Base-by-base conservation (phyloP, 1,139 yeast genomes). In the Petasospora rhodanensis region DNA sequence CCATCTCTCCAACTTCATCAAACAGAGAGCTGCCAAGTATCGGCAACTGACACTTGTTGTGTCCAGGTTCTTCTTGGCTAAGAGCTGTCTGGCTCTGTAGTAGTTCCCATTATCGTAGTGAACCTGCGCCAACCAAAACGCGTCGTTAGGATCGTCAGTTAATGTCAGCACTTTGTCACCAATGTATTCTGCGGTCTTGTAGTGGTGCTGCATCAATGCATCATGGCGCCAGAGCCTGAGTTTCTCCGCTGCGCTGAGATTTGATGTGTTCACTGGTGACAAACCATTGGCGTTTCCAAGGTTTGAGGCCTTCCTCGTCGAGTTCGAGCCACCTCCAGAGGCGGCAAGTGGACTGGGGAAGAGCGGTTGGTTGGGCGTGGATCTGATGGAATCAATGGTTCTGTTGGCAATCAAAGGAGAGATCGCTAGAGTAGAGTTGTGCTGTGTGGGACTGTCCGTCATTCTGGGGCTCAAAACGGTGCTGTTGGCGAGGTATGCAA, bases 81-180 rank as follows among this genome's bases (percentile, higher is more conserved):
- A 55, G 30, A 89, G 59, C 46, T 78, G 79, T 37, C 85, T 74
- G 3, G 95, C 96, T 26, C 96, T 66, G 24, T 81, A 71, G 55
- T 76, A 87, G 52, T 84, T 77, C 10, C 93, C 91, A 41, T 76
- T 56, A 24, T 56, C 45, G 56, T 78, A 85, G 54, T 82, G 79
- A 3, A 84, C 94, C 59, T 91, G 96, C 0, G 95, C 96, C 26
- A 91, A 66, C 96, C 97, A 91, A 56, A 87, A 89, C 11, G 96
- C 96, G 57, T 91, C 97, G 51, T 82, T 84, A 12, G 96, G 82
- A 52, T 89, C 96, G 42, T 75, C 71, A 2, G 69, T 63, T 39
- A 89, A 62, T 0, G 89, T 76, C 29, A 83, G 68, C 8, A 93
- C 84, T 50, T 89, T 91, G 61, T 91, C 96, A 10, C 96, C 98